Base-by-base conservation (phyloP, 257 asterid species). In the Solanum raphanifolium region DNA sequence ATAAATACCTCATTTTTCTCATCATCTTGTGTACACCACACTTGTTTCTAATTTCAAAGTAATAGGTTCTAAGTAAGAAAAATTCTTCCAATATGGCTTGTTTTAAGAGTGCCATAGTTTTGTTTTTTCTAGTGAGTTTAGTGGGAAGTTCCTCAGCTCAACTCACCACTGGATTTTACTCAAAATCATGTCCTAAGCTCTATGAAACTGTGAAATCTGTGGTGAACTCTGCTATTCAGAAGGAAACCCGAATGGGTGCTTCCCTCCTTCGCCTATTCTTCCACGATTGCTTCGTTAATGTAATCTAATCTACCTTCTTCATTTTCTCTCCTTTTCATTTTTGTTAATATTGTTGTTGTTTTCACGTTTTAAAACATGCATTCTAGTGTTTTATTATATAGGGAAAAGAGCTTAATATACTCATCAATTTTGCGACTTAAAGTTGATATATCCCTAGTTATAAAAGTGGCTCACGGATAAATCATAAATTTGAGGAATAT, bases 281-380 rank as follows among this genome's bases (percentile, higher is more conserved):
- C 88, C 99, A 97, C 29, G 98, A 95, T 89, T 97, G 99, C 91
- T 95, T 97, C 87, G 98, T 97, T 46, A 94, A 95, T 27, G 99
- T 96, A 93, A 90, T 5, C 76, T 62, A n/a, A 90, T 5, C 71
- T 71, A n/a, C 7, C 6, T 38, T 78, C 84, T 39, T 39, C 23
- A 39, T 39, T 76, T 74, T 16, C 32, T 11, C 32, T 36, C 11
- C 18, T 34, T 35, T 20, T 11, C 5, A 1, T 75, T 75, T 75
- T 21, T 36, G 12, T 15, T 36, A 35, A 35, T 75, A 23, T 18
- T 11, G 25, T 72, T 34, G 13, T 31, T 71, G 7, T 71, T 69
- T 69, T 29, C 38, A 69, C 2, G 6, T 72, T 72, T 12, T 72
- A 72, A 9, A 32, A 72, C 79, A 72, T 5, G 27, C 39, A 6